Conservation (phyloP, 2,329 filamentous ascomycete species). For the Gaeumannomyces tritici region DNA sequence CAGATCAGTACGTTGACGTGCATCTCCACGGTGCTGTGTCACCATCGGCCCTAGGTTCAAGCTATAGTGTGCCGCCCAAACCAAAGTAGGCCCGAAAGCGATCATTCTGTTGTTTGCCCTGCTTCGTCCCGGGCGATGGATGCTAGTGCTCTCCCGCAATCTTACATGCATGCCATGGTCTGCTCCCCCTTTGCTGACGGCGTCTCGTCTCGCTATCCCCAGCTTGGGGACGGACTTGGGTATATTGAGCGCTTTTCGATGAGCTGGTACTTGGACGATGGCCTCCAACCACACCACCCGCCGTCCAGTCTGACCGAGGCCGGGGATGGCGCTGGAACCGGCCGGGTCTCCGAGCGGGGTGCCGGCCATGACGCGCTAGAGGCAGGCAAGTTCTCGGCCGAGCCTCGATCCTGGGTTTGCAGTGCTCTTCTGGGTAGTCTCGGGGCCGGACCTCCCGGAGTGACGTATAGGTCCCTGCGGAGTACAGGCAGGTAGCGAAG, state of each 20-base stretch:
- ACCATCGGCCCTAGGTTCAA: not conserved
- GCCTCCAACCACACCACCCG: not conserved
- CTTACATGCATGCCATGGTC: not conserved
- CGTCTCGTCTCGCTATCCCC: not conserved
- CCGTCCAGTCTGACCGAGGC: not conserved
- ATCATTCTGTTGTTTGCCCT: not conserved
- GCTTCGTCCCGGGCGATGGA: not conserved
- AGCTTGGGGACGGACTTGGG: not conserved
- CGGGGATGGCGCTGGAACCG: not conserved
- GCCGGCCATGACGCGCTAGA: too few relatives aligned
- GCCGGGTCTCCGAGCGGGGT: not conserved
- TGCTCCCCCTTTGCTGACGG: not conserved
- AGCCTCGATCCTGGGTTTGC: too few relatives aligned
- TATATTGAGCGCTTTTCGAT: too few relatives aligned
- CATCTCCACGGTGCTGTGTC: not conserved
- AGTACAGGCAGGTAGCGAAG: not conserved
- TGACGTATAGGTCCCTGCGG: too few relatives aligned
- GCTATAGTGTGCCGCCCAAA: not conserved
- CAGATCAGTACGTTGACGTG: not conserved
- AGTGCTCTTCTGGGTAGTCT: not conserved
- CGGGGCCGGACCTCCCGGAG: not conserved
- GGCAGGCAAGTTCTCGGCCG: too few relatives aligned
- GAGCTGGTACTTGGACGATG: too few relatives aligned
- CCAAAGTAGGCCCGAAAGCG: not conserved
- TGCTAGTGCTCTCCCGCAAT: not conserved